Base-by-base conservation (phyloP, 176 grass and related monocot genomes). In the Zoysia pacifica region DNA sequence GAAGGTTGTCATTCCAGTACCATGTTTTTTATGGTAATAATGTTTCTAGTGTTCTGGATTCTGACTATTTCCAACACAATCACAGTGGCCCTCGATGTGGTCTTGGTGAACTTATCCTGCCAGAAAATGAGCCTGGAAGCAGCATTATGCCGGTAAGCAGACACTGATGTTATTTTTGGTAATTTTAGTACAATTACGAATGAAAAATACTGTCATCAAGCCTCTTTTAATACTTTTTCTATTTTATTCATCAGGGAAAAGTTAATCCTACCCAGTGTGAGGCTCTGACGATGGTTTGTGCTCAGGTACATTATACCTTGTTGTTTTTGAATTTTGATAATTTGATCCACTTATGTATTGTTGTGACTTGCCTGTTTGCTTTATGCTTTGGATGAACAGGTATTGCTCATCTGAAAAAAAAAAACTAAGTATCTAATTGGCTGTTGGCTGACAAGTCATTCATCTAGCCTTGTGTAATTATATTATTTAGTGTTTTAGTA, bases 121-220 rank as follows among this genome's bases (percentile, higher is more conserved):
- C 96, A 41, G 96, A 99, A 91, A 99, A 99, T 91, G 96, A 99
- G 74, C 96, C 96, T 47, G 96, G 96, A 48, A 99, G 96, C 84
- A 99, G 96, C 82, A 99, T 99, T 84, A 99, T 99, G 96, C 96
- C 96, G 80, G 96, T 99, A 93, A 77, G 81, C 51, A 63, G 50
- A 64, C 54, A 48, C 41, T 62, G 5, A 1, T 70, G 2, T 66
- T 79, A 48, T 15, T 47, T 62, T 2, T 91, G 5, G 40, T 62
- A 77, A 58, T 81, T 85, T 70, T 37, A 28, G 6, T 55, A 38
- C 53, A 56, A 45, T 78, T 74, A 55, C 42, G 2, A 4, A 67
- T n/a, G 40, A 52, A 28, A 42, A 42, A 65, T 62, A 53, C 48
- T 15, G 18, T 52, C 44, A 5, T 45, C 11, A 51, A 73, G 12